Evolutionary conservation across 78 protist species (phyloP).

Genomic region (Dictyostelium purpureum): DNA sequence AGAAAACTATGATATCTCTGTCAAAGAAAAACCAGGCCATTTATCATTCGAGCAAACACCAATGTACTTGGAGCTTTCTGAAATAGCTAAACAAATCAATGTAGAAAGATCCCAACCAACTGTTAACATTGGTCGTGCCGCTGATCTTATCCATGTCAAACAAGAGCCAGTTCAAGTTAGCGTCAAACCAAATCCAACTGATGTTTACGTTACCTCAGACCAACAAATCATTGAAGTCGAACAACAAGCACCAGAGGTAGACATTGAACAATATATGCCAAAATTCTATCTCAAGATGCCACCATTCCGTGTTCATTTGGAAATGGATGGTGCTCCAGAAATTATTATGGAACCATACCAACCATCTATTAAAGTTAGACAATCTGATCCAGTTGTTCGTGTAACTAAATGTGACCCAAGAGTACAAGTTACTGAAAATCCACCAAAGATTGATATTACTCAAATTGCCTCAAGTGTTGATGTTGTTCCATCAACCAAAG

Average conservation of each 20-base stretch:
- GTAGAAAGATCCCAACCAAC: conserved; percentile 49
- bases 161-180: conserved; percentile 37
- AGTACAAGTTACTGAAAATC: conserved; percentile 28
- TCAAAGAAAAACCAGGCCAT: conserved; percentile 47
- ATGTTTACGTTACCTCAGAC: conserved; percentile 10
- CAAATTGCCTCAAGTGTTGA: conserved; percentile 59
- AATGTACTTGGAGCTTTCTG: conserved; percentile 1
- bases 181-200: conserved; percentile 6
- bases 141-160: conserved; percentile 35
- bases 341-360: conserved; percentile 61
- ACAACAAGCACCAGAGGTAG: conserved; percentile 60
- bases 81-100: not conserved
- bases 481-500: conserved; percentile 72
- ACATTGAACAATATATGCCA: conserved; percentile 63
- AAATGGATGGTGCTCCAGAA: conserved; percentile 79
- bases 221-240: conserved; percentile 39
- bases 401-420: conserved; percentile 48
- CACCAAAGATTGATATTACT: conserved; percentile 40
- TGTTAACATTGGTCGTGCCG: conserved; percentile 61
- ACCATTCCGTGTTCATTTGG: conserved; percentile 61
- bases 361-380: conserved; percentile 49
- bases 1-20: conserved; percentile 25
- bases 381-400: conserved; percentile 64
- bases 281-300: conserved; percentile 64
- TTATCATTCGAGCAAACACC: conserved; percentile 40